A percentile compares a stretch with the other conserved stretches of the same genome.
Evolutionary conservation across 2,329 filamentous ascomycete species (phyloP).

Genomic region (Podosphaera fusca): DNA sequence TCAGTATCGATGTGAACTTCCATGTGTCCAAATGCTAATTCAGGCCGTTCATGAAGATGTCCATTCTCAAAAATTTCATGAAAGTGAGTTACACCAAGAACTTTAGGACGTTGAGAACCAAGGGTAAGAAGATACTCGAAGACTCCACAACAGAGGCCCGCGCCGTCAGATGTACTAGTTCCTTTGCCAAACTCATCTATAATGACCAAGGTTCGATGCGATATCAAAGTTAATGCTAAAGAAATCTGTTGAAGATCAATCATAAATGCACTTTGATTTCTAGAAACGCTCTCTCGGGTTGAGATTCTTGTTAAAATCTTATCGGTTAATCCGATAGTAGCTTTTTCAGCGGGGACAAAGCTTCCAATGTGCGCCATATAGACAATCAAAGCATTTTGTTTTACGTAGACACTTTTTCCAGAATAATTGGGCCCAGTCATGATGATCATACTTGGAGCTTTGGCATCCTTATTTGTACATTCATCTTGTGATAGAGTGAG

Average conservation of each 20-base stretch:
- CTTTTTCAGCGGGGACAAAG: conserved; percentile 62
- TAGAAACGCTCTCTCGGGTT: conserved; percentile 40
- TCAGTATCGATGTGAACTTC: conserved; percentile 36
- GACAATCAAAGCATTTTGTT: conserved; percentile 74
- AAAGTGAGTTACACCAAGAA: conserved; percentile 39
- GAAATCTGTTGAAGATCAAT: conserved; percentile 76
- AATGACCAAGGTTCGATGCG: conserved; percentile 56
- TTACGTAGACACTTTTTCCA: conserved; percentile 88
- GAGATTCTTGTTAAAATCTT: conserved; percentile 75
- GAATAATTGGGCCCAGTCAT: conserved; percentile 92
- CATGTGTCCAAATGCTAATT: conserved; percentile 45
- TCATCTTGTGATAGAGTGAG: not conserved
- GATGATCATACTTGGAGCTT: conserved; percentile 44
- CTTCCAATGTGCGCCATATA: conserved; percentile 85
- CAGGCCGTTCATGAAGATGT: conserved; percentile 26
- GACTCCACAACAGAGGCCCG: conserved; percentile 32
- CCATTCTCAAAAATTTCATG: conserved; percentile 50
- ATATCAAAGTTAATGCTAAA: conserved; percentile 51
- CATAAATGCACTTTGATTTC: conserved; percentile 37
- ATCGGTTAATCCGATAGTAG: conserved; percentile 69
- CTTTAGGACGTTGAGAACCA: conserved; percentile 25
- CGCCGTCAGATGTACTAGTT: conserved; percentile 32
- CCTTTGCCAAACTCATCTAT: conserved; percentile 75
- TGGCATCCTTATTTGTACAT: conserved; percentile 4
- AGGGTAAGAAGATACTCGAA: conserved; percentile 31